Evolutionary conservation across 768 basidiomycete species (phyloP).

Genomic region (Guyanaporus albipodus): DNA sequence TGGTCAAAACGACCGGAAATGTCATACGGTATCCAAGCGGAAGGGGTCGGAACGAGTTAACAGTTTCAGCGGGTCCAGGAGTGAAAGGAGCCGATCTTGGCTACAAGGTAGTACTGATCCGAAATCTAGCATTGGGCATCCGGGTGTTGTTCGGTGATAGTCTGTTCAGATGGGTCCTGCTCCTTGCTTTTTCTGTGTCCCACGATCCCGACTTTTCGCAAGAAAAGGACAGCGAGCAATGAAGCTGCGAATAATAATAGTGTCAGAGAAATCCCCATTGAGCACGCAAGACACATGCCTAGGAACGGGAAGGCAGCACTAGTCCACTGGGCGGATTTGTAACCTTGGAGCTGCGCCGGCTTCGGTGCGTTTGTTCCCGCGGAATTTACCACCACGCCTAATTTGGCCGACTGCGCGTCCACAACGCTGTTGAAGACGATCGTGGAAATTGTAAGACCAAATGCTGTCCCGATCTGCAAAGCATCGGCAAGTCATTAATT

Average conservation of each 20-base stretch:
- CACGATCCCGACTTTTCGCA: slow-evolving; percentile 40
- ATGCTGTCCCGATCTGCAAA: slow-evolving; percentile 57
- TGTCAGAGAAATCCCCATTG: neutral
- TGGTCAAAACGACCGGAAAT: too few species aligned
- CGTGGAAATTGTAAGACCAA: slow-evolving; percentile 69
- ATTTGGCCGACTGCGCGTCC: slow-evolving; percentile 25
- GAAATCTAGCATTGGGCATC: slow-evolving; percentile 4
- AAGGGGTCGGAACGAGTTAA: too few species aligned
- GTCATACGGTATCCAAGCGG: too few species aligned
- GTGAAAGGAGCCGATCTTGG: neutral
- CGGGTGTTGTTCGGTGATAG: slow-evolving; percentile 11
- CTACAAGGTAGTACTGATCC: neutral
- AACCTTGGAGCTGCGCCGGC: slow-evolving; percentile 46
- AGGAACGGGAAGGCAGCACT: slow-evolving; percentile 56
- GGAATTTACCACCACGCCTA: slow-evolving; percentile 32
- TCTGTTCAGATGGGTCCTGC: slow-evolving; percentile 21
- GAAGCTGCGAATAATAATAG: slow-evolving; percentile 16
- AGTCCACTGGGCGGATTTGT: slow-evolving; percentile 63
- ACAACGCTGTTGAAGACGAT: slow-evolving; percentile 64
- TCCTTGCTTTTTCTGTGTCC: slow-evolving; percentile 22
- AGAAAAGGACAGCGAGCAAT: slow-evolving; percentile 34
- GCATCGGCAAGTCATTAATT: neutral
- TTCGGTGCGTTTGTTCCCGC: slow-evolving; percentile 29
- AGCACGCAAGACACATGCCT: slow-evolving; percentile 33
- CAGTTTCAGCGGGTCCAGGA: too few species aligned